Conservation (phyloP, 225 moss, liverwort and hornwort genomes). For the Thuidium tamariscinum region DNA sequence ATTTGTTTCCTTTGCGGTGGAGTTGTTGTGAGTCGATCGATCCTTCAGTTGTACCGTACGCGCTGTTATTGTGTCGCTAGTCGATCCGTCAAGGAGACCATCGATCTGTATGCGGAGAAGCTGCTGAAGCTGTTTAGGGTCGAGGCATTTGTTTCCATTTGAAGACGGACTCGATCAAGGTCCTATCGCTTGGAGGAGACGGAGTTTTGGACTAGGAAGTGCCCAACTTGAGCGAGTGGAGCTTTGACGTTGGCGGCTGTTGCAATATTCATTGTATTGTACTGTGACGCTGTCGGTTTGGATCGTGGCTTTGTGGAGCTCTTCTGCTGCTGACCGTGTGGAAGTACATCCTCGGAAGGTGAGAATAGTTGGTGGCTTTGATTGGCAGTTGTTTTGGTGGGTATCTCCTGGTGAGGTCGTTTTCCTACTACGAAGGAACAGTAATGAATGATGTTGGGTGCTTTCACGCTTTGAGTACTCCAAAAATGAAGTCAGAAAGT, state of each 20-base stretch:
- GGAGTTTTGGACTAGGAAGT: too few relatives aligned
- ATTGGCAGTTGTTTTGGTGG: not conserved
- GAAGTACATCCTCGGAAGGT: rapidly evolving
- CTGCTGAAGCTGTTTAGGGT: not conserved
- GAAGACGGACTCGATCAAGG: not conserved
- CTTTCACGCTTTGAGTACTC: rapidly evolving
- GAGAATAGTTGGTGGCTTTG: not conserved
- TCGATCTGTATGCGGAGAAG: too few relatives aligned
- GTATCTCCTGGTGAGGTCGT: too few relatives aligned
- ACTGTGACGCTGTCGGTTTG: not conserved
- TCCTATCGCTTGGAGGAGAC: not conserved
- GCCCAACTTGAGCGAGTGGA: not conserved
- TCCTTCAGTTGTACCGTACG: too few relatives aligned
- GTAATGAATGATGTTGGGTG: not conserved
- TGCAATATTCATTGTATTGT: not conserved
- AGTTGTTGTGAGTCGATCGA: too few relatives aligned
- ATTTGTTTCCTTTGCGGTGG: too few relatives aligned
- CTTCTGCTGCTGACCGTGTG: too few relatives aligned
- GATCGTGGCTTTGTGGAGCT: not conserved
- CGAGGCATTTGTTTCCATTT: not conserved
- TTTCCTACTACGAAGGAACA: too few relatives aligned
- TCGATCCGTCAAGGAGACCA: too few relatives aligned
- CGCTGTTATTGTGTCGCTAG: too few relatives aligned
- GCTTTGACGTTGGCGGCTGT: not conserved
- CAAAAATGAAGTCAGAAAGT: not conserved